phyloP scores from a whole-genome alignment of 2,329 filamentous ascomycete genomes.

The Keithomyces neogunnii region DNA sequence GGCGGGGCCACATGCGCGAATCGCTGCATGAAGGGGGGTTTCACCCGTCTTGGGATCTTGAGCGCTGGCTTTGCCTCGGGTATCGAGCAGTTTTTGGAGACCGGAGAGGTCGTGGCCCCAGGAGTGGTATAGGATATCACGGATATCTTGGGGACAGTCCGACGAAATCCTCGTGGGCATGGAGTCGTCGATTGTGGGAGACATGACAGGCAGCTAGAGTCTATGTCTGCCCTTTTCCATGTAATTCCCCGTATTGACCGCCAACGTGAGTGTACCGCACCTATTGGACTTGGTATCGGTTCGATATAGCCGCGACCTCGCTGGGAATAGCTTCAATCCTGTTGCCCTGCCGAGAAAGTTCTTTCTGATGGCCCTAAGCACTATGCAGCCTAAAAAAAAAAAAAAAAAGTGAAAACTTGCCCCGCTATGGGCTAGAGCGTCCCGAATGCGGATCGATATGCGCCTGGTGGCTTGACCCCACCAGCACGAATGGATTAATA shows the following conservation, averaged over 20 bases:
- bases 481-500: neutral
- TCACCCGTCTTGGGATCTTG: constrained; percentile 80
- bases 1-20: constrained; percentile 59
- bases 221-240: no score
- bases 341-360: neutral
- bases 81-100: constrained; percentile 61
- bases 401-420: neutral
- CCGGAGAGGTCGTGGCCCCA: constrained; percentile 54
- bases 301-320: neutral
- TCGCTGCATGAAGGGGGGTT: constrained; percentile 82
- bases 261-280: no score
- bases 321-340: neutral
- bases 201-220: constrained; percentile 2
- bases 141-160: constrained; percentile 40
- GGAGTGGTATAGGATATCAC: constrained; percentile 43
- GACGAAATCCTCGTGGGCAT: constrained; percentile 44
- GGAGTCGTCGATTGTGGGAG: constrained; percentile 35
- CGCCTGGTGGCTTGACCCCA: neutral
- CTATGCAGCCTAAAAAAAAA: neutral
- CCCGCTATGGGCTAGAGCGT: neutral
- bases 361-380: neutral
- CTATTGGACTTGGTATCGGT: no score
- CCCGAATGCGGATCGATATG: no score
- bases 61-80: constrained; percentile 57
- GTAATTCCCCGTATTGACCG: no score